These are phyloP conservation scores for Seminavis robusta DNA, from an alignment of 108 stramenopile genomes.

Conservation along the genomic window DNA sequence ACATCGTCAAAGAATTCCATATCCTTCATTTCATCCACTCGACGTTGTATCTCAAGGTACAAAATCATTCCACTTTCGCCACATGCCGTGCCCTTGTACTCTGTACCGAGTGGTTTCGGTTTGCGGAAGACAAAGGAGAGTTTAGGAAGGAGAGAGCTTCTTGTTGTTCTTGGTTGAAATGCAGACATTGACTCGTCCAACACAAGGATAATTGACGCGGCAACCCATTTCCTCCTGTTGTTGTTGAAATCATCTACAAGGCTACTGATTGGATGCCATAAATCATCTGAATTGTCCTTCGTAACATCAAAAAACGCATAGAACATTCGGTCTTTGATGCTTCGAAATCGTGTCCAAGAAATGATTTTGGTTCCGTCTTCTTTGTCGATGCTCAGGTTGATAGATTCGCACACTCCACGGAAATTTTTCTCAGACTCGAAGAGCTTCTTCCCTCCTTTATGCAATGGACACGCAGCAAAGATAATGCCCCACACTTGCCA, in stretches of 20 bases:
- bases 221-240: not conserved
- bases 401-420: no score
- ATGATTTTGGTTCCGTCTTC: no score
- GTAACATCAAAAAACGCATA: no score
- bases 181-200: conserved; percentile 7
- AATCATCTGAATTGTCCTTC: no score
- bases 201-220: not conserved
- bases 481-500: conserved; percentile 2
- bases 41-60: not conserved
- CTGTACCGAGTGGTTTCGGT: conserved; percentile 13
- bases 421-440: no score
- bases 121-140: conserved; percentile 5
- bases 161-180: conserved; percentile 8
- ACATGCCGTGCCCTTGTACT: no score
- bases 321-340: no score
- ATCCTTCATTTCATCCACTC: not conserved
- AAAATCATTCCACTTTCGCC: not conserved
- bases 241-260: not conserved
- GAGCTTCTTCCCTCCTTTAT: no score
- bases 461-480: not conserved
- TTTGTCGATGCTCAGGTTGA: no score
- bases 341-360: no score
- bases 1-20: not conserved
- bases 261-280: no score
- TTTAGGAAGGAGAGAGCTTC: conserved; percentile 6